Evolutionary conservation across 257 asterid species (phyloP).

Genomic region (Solanum corneliomulleri): DNA sequence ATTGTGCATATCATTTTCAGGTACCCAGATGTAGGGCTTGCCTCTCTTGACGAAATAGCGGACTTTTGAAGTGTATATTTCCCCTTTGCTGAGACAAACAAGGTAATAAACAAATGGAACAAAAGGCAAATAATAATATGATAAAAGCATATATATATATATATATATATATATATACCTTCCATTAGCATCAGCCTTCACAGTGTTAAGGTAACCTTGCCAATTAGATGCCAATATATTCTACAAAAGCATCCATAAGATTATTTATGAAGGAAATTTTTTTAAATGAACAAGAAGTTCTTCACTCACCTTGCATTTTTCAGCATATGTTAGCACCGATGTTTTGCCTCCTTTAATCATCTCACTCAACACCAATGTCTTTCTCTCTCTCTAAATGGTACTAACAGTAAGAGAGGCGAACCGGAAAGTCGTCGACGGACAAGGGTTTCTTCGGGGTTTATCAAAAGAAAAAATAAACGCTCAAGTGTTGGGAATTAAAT

Average conservation of each 20-base stretch:
- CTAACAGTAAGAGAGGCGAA: background rate
- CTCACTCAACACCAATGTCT: background rate
- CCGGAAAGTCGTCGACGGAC: background rate
- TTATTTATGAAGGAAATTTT: background rate
- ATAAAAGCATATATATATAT: background rate
- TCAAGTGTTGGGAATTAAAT: too few relatives aligned
- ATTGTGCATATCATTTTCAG: constrained; percentile 81
- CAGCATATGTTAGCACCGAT: constrained; percentile 41
- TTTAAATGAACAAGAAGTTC: background rate
- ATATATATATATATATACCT: constrained; percentile 48
- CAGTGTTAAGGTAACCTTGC: constrained; percentile 69
- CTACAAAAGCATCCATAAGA: constrained; percentile 19
- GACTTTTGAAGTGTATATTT: constrained; percentile 65
- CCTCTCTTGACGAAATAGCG: constrained; percentile 72
- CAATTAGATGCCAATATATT: constrained; percentile 78
- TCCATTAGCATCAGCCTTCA: constrained; percentile 77
- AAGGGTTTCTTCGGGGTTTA: background rate
- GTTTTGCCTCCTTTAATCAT: constrained; percentile 43
- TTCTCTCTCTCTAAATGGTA: background rate
- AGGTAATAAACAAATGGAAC: background rate
- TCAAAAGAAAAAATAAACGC: too few relatives aligned
- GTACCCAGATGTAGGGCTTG: constrained; percentile 76
- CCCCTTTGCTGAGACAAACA: constrained; percentile 51
- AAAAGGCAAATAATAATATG: background rate
- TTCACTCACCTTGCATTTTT: constrained; percentile 64